Evolutionary conservation across 495 filamentous ascomycete genomes (phyloP), one percentile per base, ranked within the genome.

Genomic region (Xylaria longipes): DNA sequence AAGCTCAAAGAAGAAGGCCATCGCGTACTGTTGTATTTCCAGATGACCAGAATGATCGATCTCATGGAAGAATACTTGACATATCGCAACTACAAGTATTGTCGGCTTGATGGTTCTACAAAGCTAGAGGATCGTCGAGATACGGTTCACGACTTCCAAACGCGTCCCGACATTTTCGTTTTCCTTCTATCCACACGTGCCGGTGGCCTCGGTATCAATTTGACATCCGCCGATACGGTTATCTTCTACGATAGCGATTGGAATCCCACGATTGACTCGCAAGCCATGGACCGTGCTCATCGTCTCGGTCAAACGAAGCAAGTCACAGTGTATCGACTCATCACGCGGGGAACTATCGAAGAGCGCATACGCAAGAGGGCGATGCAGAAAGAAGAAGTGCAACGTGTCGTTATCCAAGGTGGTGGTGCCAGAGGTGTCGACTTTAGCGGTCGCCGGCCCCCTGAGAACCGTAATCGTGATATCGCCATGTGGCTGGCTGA

Each of bases 31-130:
- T 85, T 99, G n/a, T 99, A 99, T 85, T 99, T 99, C 91, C 96
- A 99, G 83, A 99, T 99, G 96, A 99, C 96, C n/a, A 91, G 93
- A 75, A 99, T 99, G 96, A 98, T 99, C 78, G 96, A 99, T 77
- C 84, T 99, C 45, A 98, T 98, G 92, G 96, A 99, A 77, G 96
- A 99, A 81, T 99, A 98, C 77, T 87, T 99, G 50, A 98, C 96
- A 4, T 98, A 97, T 83, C 91, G 96, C 74, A 97, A 98, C 82
- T 98, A 97, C 89, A 97, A 97, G 80, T 99, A 98, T 84, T 94
- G 95, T 71, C 92, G 96, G 25, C 89, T 99, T 39, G 96, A 99
- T 75, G 96, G 96, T 77, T 97, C 94, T 39, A 98, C 96, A n/a
- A 99, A 98, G 80, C 87, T 99, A 68, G 96, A 98, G 76, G 97